Conservation (phyloP, 2,329 filamentous ascomycete genomes). For the Ceratocystis harringtonii region DNA sequence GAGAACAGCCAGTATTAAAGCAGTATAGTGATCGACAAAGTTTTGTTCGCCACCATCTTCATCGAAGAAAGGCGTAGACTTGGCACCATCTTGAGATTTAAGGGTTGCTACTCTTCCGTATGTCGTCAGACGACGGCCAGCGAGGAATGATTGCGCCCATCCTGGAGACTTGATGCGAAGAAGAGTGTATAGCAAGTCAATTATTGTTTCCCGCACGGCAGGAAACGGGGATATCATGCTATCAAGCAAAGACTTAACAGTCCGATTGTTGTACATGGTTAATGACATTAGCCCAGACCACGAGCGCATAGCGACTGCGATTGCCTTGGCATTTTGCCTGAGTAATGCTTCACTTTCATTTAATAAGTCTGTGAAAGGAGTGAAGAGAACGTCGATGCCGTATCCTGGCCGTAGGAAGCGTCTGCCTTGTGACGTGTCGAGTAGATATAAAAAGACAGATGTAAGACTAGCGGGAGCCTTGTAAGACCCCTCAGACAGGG, state of each 20-base stretch:
- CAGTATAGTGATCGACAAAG: slow-evolving; percentile 86
- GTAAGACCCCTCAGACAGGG: slow-evolving; percentile 78
- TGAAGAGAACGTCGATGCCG: slow-evolving; percentile 78
- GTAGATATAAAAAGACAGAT: slow-evolving; percentile 72
- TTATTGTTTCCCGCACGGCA: slow-evolving; percentile 54
- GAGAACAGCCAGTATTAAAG: slow-evolving; percentile 70
- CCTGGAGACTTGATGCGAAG: slow-evolving; percentile 83
- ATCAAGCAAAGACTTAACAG: slow-evolving; percentile 63
- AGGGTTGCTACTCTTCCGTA: slow-evolving; percentile 89
- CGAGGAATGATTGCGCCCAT: slow-evolving; percentile 92
- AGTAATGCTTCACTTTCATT: slow-evolving; percentile 45
- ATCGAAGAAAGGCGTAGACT: slow-evolving; percentile 37
- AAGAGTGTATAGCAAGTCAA: slow-evolving; percentile 69
- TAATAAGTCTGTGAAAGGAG: slow-evolving; percentile 76
- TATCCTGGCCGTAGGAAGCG: slow-evolving; percentile 76
- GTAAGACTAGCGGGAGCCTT: slow-evolving; percentile 83
- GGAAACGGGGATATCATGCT: slow-evolving; percentile 45
- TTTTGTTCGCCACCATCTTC: slow-evolving; percentile 64
- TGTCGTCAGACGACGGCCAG: slow-evolving; percentile 80
- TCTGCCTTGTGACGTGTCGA: slow-evolving; percentile 69
- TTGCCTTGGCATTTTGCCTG: slow-evolving; percentile 82
- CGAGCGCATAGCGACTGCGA: slow-evolving; percentile 76
- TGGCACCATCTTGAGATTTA: slow-evolving; percentile 40
- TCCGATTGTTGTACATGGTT: slow-evolving; percentile 74
- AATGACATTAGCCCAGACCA: slow-evolving; percentile 87